Percentiles rank a stretch among this genome's conserved stretches.
Conservation (phyloP, 1,284 basidiomycete genomes). For the Ceratobasidium sp. region DNA sequence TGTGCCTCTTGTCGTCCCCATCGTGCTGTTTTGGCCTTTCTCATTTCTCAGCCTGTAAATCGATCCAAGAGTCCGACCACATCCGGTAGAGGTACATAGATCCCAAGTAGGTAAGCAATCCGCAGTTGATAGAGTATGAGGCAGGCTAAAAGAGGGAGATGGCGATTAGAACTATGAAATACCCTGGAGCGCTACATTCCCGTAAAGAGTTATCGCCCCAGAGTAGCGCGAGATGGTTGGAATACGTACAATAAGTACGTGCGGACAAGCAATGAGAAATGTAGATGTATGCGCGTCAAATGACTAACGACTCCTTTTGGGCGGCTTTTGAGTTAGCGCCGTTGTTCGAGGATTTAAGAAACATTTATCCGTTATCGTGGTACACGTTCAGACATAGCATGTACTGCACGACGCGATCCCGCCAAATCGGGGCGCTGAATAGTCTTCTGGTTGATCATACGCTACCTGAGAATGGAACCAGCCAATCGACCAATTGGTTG, state of each 20-base stretch:
- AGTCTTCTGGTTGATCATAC: too few relatives aligned
- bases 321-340: not conserved
- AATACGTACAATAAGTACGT: not conserved
- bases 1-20: not conserved
- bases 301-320: not conserved
- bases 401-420: too few relatives aligned
- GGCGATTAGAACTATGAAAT: slow-evolving; percentile 1
- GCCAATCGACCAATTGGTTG: not conserved
- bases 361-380: too few relatives aligned
- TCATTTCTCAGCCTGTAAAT: slow-evolving; percentile 9
- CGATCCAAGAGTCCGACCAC: slow-evolving; percentile 26
- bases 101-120: not conserved
- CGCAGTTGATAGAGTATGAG: not conserved
- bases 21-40: not conserved
- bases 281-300: not conserved
- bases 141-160: not conserved
- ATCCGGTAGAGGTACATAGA: not conserved
- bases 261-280: not conserved
- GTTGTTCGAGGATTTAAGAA: not conserved
- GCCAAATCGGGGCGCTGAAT: too few relatives aligned
- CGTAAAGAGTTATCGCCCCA: too few relatives aligned
- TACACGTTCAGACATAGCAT: too few relatives aligned
- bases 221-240: not conserved
- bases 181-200: not conserved
- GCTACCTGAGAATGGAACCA: not conserved